Conservation (phyloP, 148 eudicot species). For the Hydrangea macrophylla region DNA sequence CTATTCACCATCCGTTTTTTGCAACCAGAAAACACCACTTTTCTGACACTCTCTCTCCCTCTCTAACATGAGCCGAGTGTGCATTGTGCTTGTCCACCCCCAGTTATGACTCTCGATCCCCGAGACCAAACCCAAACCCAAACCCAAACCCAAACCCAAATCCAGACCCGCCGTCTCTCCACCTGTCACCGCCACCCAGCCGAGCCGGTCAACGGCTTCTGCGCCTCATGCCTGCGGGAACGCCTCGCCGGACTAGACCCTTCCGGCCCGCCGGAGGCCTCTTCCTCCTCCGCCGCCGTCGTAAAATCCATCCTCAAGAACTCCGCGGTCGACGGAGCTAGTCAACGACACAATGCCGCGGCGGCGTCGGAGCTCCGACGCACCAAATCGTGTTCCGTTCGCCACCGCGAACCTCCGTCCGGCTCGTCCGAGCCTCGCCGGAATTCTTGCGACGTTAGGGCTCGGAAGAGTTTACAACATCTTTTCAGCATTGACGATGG, state of each 20-base stretch:
- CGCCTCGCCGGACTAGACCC: conserved; percentile 76
- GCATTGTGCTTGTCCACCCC: conserved; percentile 15
- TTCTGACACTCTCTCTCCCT: not conserved
- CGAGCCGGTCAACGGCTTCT: conserved; percentile 64
- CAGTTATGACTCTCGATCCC: conserved; percentile 30
- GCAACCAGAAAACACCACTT: not conserved
- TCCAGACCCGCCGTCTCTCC: conserved; percentile 52
- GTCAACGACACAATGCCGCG: not conserved
- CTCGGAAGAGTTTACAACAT: conserved; percentile 36
- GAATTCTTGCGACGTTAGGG: conserved; percentile 69
- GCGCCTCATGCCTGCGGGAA: conserved; percentile 74
- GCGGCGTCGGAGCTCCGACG: conserved; percentile 64
- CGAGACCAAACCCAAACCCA: no score
- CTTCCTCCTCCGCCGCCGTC: conserved; percentile 22
- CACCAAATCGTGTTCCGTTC: conserved; percentile 51
- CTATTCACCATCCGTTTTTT: not conserved
- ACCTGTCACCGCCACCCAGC: conserved; percentile 76
- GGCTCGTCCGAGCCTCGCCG: conserved; percentile 50
- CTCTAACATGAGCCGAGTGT: conserved; percentile 12
- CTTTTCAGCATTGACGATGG: conserved; percentile 50
- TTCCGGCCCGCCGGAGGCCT: conserved; percentile 5
- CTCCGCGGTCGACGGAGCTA: not conserved
- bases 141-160: no score
- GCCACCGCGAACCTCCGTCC: conserved; percentile 28
- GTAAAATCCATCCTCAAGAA: not conserved